Evolutionary conservation across 768 basidiomycete genomes (phyloP), one percentile per base, ranked within the genome.

Genomic region (Pisolithus microcarpus): DNA sequence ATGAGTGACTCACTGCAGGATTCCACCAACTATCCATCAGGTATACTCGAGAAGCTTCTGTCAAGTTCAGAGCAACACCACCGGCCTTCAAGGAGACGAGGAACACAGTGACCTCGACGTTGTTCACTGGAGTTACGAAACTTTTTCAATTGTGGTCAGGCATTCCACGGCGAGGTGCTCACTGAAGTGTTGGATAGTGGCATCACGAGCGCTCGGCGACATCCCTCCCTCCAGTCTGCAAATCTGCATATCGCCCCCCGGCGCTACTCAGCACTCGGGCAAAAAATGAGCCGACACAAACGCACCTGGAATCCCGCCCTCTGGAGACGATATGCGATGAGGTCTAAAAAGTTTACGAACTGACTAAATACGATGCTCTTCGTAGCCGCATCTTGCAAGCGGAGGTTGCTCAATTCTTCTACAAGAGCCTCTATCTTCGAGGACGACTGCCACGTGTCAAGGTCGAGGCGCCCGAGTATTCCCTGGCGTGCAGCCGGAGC

Each of bases 21-120:
- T 98, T 98, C 94, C 94, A 95, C 91, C 91, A 95, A 57, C 87
- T 89, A 64, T 95, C 95, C 92, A 97, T 95, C 61, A 96, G 78
- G 67, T 91, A 95, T 18, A 96, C 92, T 24, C 90, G 87, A 31
- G 89, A 91, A 0, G 93, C 93, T 65, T 91, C 90, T 0, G 90
- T 91, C 58, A 93, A 66, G 64, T 93, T 93, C 46, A 95, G 75
- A 3, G 90, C 91, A 4, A 92, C 92, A 65, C 94, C 94, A 45
- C 95, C 95, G 1, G 95, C 95, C 67, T 96, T 98, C 63, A 99
- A 73, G 55, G 86, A 89, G 60, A 99, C 91, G 23, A 99, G 79
- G 73, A 99, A 98, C n/a, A 99, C 90, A 2, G 93, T 97, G 36
- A 95, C 91, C 52, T 93, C 81, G 4, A 92, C 84, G 58, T 87